Percentiles rank a stretch among this genome's conserved stretches.
phyloP scores from a whole-genome alignment of 306 rosid genomes.

The Quercus gilva region DNA sequence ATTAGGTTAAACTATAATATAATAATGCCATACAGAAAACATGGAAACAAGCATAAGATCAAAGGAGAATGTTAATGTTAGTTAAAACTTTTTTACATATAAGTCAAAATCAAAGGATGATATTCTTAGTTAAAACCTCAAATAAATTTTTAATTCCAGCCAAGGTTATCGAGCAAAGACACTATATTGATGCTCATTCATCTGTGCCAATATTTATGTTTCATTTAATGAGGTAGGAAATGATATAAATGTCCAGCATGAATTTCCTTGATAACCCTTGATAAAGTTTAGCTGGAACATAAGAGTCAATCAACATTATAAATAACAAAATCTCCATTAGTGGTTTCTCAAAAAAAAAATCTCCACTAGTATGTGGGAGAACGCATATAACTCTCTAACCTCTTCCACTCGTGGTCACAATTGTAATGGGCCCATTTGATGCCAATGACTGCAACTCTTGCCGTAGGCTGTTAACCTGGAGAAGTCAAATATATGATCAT shows the following conservation, averaged over 20 bases:
- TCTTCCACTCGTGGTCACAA: constrained; percentile 61
- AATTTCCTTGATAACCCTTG: background rate
- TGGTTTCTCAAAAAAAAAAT: background rate
- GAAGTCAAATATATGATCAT: constrained; percentile 15
- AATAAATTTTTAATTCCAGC: background rate
- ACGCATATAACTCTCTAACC: constrained; percentile 39
- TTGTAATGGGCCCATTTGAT: constrained; percentile 53
- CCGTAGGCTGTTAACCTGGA: constrained; percentile 77
- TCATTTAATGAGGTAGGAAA: background rate
- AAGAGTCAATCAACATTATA: background rate
- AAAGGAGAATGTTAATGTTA: constrained; percentile 3
- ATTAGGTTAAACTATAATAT: background rate
- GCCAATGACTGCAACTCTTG: constrained; percentile 57
- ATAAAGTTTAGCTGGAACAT: background rate
- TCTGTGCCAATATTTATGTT: background rate
- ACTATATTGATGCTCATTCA: background rate
- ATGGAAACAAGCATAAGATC: constrained; percentile 11
- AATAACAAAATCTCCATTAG: background rate
- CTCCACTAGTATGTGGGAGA: constrained; percentile 8
- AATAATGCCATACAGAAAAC: background rate
- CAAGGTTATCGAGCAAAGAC: background rate
- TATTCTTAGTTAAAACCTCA: background rate
- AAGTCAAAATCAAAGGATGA: too few species aligned
- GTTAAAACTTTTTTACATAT: background rate
- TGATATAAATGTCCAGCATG: background rate